phyloP scores from a whole-genome alignment of 202 grass and related monocot genomes.

The Cymbopogon flexuosus region DNA sequence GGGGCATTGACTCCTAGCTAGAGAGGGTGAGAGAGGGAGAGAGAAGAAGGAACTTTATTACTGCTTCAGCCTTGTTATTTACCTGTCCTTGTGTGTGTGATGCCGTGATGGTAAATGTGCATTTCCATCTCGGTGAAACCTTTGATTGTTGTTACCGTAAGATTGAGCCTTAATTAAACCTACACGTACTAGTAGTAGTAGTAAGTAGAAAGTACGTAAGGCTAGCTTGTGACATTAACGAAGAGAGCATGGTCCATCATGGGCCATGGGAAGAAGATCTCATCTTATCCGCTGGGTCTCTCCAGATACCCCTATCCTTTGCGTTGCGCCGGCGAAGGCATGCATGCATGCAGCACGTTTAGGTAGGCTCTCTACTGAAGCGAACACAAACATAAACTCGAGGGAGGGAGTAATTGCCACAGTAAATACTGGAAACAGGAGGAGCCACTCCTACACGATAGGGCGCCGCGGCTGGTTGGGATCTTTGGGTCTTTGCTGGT shows the following conservation, averaged over 20 bases:
- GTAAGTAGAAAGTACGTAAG: not conserved
- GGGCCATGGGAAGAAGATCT: too few species aligned
- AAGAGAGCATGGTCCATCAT: not conserved
- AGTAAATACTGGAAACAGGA: not conserved
- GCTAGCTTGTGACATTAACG: not conserved
- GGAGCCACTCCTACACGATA: not conserved
- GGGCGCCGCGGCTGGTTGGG: not conserved
- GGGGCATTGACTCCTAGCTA: not conserved
- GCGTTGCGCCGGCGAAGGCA: too few species aligned
- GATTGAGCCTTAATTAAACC: not conserved
- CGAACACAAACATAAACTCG: not conserved
- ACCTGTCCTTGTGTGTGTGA: not conserved
- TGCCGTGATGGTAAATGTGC: not conserved
- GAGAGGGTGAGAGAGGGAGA: too few species aligned
- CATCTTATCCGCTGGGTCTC: not conserved
- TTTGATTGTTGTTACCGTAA: too few species aligned
- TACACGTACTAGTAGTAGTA: not conserved
- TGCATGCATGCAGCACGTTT: too few species aligned
- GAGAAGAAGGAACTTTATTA: not conserved
- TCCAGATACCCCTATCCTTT: not conserved
- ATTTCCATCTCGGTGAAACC: too few species aligned
- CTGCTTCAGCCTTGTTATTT: not conserved
- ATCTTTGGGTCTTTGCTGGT: not conserved
- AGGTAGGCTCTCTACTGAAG: not conserved
- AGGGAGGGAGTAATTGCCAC: not conserved